Base-by-base conservation (phyloP, 75 land plant species). In the Adiantum capillusveneris region DNA sequence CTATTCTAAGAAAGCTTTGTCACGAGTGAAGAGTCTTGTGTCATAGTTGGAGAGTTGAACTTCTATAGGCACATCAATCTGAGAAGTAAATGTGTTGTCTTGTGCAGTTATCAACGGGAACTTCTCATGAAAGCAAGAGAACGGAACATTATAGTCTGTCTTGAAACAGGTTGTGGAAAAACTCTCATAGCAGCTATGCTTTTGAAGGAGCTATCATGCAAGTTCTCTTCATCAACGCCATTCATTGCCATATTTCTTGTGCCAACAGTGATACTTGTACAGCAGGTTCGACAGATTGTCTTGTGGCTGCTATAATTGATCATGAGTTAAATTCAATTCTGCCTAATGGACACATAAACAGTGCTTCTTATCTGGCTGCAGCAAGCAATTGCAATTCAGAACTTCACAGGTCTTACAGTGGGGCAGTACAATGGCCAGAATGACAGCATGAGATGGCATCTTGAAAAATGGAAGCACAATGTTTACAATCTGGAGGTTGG, bases 131-230 rank as follows among this genome's bases (percentile, higher is more conserved):
- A 63, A 48, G 96, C 91, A 16, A 50, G 70, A 18, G 67, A 81
- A 61, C 58, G 63, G 68, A 90, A 90, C 70, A 79, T 84, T 0
- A 72, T 90, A 39, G 83, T 83, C 6, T 81, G 61, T 54, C 61
- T 90, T 52, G 91, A 83, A 53, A 86, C 90, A 20, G 96, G 96
- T n/a, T 65, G 83, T 43, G 96, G 96, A 22, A 90, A 90, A 67
- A 90, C 96, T 14, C 67, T 78, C 34, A 81, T 90, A 29, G 84
- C 96, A 3, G 72, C 83, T 29, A 73, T 86, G 80, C 78, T 90
- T 44, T 53, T 90, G 41, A 68, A 74, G 18, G 55, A 22, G 3
- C 25, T 53, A 27, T 53, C 55, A 25, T 24, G 3, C 55, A 2
- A 11, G 2, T 53, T 53, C 28, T 24, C 55, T 53, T 22, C 28